These are phyloP conservation scores for Brassica carinata DNA, from an alignment of 345 rosid species.

Conservation along the genomic window DNA sequence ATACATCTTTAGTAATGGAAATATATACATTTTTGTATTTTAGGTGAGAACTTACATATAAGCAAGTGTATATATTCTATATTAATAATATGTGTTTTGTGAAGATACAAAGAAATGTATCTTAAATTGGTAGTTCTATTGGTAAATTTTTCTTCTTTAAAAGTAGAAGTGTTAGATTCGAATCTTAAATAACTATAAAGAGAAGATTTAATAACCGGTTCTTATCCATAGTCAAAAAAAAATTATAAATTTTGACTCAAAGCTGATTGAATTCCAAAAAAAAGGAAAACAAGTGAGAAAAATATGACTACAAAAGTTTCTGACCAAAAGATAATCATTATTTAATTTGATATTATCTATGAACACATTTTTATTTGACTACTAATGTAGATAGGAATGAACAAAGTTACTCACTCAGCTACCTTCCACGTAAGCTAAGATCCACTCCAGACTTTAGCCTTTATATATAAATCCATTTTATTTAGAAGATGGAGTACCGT, in stretches of 20 bases:
- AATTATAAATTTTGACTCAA: too few relatives aligned
- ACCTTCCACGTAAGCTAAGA: not conserved
- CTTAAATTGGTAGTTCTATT: too few relatives aligned
- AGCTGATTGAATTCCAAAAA: not conserved
- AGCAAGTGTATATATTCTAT: too few relatives aligned
- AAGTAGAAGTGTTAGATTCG: not conserved
- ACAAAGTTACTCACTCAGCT: not conserved
- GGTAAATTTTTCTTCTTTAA: too few relatives aligned
- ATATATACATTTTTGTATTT: not conserved
- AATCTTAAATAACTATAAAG: too few relatives aligned
- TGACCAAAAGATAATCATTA: not conserved
- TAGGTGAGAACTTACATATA: not conserved
- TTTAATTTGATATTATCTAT: not conserved
- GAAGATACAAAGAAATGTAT: not conserved
- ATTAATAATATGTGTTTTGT: not conserved
- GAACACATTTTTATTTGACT: not conserved
- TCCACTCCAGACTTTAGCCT: constrained; percentile 8
- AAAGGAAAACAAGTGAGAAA: not conserved
- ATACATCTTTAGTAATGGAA: not conserved
- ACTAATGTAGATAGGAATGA: constrained; percentile 11
- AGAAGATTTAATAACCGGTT: too few relatives aligned
- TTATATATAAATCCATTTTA: constrained; percentile 9
- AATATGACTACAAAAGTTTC: not conserved
- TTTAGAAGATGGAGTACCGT: not conserved
- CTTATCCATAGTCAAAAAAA: too few relatives aligned